A percentile compares a stretch with the other conserved stretches of the same genome.
phyloP scores from a whole-genome alignment of 2,329 filamentous ascomycete species.

The Aureobasidium zeae region DNA sequence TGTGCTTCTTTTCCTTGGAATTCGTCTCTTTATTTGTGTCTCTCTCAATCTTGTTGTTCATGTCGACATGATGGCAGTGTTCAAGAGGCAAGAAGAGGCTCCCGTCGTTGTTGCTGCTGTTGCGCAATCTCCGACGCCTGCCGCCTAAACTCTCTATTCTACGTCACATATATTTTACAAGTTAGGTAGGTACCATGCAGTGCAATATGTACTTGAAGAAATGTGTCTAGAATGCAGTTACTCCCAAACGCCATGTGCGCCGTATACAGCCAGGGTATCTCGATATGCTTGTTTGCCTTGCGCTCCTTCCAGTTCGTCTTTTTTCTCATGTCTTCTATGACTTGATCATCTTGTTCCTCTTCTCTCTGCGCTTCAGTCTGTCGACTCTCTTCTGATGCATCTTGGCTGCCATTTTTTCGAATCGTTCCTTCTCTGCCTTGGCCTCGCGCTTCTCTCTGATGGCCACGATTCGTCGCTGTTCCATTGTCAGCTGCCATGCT shows the following conservation, averaged over 20 bases:
- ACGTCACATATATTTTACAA: background rate
- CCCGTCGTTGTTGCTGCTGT: background rate
- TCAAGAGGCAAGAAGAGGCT: too few relatives aligned
- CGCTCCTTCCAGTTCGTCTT: constrained; percentile 16
- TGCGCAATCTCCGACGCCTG: constrained; percentile 8
- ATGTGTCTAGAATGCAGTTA: background rate
- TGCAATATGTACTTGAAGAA: background rate
- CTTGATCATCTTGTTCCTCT: constrained; percentile 73
- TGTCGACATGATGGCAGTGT: too few relatives aligned
- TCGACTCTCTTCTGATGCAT: constrained; percentile 97
- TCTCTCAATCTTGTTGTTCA: too few relatives aligned
- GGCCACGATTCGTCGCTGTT: constrained; percentile 61
- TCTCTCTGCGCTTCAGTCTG: constrained; percentile 86
- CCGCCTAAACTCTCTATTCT: constrained; percentile 7
- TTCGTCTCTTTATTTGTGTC: too few relatives aligned
- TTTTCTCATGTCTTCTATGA: constrained; percentile 26
- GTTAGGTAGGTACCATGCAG: background rate
- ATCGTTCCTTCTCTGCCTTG: constrained; percentile 89
- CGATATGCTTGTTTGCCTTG: constrained; percentile 2
- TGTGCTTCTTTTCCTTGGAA: too few relatives aligned
- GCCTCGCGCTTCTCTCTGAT: constrained; percentile 78
- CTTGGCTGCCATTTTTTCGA: constrained; percentile 89
- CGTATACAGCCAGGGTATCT: constrained; percentile 12
- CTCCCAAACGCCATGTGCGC: constrained; percentile 11
- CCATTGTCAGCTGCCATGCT: constrained; percentile 17